Base-by-base conservation (phyloP, 2,329 filamentous ascomycete genomes). In the Arachnopeziza araneosa region DNA sequence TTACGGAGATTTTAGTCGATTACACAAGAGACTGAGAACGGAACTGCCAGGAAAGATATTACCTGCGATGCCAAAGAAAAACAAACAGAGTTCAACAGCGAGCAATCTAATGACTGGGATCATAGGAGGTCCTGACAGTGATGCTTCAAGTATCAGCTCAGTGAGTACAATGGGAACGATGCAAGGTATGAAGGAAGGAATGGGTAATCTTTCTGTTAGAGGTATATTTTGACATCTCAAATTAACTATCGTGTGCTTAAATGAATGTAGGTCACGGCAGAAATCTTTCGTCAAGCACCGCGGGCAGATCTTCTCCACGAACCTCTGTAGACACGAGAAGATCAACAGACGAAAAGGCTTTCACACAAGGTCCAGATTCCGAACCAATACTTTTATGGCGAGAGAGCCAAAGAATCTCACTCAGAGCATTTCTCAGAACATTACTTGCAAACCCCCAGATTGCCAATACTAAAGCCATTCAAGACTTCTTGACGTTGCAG, bases 31-130 rank as follows among this genome's bases (percentile, higher is more conserved):
- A 64, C 75, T 99, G 62, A 86, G 90, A 44, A 84, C 87, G 14
- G 95, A 99, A 75, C 80, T 98, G 57, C 95, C 95, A 0, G 95
- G 95, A 21, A 96, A 96, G 70, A 84, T 96, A 6, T 80, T 99
- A 2, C 90, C 93, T 12, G 85, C 91, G 0, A 77, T 98, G 55
- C 95, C 95, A 0, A 88, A 88, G 72, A 98, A 98, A 82, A 97
- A 97, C 75, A 96, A 93, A 75, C 83, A 87, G 22, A 87, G 87
- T 65, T 87, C 86, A 1, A 86, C 87, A 1, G 79, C 89, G 7
- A 80, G 83, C 1, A 79, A 78, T 24, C 72, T 89, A 23, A 75
- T 87, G 12, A 75, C 78, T 26, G 73, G 76, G 12, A 70, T 84
- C 62, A 78, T 73, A 54, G 83, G 81, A 23, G 82, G 80, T 32